These are phyloP conservation scores for Galium porrigens DNA, from an alignment of 305 asterid species.

Conservation along the genomic window DNA sequence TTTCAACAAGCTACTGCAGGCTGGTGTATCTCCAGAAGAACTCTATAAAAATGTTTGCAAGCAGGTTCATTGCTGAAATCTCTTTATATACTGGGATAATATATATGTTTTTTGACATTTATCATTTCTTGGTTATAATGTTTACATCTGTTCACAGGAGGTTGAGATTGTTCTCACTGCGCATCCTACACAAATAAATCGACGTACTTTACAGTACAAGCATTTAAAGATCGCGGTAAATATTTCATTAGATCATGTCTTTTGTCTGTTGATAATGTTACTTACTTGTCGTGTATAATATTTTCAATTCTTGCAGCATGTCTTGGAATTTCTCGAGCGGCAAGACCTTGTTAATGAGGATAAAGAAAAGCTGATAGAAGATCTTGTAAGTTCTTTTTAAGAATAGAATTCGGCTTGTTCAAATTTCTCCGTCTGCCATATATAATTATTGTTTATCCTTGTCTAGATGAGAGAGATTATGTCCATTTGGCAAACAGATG, in stretches of 20 bases:
- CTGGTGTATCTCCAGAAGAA: constrained; percentile 71
- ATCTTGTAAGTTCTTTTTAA: constrained; percentile 47
- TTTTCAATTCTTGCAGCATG: constrained; percentile 51
- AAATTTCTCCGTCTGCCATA: constrained; percentile 2
- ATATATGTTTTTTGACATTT: constrained; percentile 1
- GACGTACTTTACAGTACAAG: constrained; percentile 87
- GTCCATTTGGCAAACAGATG: constrained; percentile 98
- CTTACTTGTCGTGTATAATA: neutral
- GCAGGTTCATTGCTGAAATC: constrained; percentile 39
- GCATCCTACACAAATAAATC: constrained; percentile 91
- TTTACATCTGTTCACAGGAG: constrained; percentile 33
- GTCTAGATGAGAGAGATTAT: constrained; percentile 78
- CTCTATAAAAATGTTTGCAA: constrained; percentile 79
- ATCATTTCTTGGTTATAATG: constrained; percentile 2
- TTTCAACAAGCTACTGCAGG: constrained; percentile 63
- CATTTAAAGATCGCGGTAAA: constrained; percentile 84
- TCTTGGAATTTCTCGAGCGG: constrained; percentile 72
- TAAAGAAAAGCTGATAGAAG: constrained; percentile 82
- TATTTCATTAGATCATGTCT: neutral
- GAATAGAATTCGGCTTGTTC: neutral
- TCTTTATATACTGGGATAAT: neutral
- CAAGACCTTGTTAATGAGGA: constrained; percentile 80
- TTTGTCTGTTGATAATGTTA: neutral
- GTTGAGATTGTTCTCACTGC: constrained; percentile 99
- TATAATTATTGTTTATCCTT: constrained; percentile 14